These are phyloP conservation scores for Pneumocystis jirovecii DNA, from an alignment of 1,139 yeast species.

Conservation along the genomic window DNA sequence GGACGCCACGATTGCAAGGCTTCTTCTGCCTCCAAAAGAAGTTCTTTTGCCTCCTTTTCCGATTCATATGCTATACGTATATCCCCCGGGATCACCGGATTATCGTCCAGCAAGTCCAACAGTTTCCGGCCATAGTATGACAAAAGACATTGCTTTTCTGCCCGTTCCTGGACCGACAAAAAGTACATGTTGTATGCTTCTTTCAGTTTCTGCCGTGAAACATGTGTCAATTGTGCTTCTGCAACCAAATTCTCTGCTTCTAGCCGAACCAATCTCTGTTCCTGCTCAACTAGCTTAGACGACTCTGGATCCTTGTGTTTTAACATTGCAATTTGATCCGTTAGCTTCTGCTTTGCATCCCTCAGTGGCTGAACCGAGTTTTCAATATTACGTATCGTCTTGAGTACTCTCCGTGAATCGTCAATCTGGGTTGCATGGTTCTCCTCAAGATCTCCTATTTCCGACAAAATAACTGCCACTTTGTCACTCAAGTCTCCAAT, in stretches of 20 bases:
- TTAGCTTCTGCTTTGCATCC: conserved; percentile 72
- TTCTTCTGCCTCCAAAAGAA: conserved; percentile 14
- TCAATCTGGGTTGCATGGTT: conserved; percentile 77
- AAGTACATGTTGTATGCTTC: conserved; percentile 75
- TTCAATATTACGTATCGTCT: conserved; percentile 70
- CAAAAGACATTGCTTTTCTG: conserved; percentile 71
- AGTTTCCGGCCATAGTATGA: conserved; percentile 84
- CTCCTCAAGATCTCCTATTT: conserved; percentile 76
- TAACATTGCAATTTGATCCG: conserved; percentile 69
- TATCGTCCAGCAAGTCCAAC: conserved; percentile 65
- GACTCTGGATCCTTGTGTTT: conserved; percentile 77
- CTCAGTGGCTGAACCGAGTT: conserved; percentile 77
- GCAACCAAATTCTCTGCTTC: conserved; percentile 85
- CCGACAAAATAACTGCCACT: conserved; percentile 67
- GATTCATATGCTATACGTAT: conserved; percentile 11
- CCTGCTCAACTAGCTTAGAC: conserved; percentile 64
- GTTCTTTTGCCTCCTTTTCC: conserved; percentile 12
- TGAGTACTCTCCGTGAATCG: conserved; percentile 69
- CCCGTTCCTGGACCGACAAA: conserved; percentile 65
- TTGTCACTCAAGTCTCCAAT: conserved; percentile 76
- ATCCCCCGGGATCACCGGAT: conserved; percentile 84
- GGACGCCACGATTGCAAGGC: conserved; percentile 14
- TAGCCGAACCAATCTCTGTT: conserved; percentile 79
- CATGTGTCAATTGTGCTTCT: conserved; percentile 76
- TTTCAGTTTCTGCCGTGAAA: conserved; percentile 74